Evolutionary conservation across 225 moss, liverwort and hornwort genomes (phyloP).

Genomic region (Antitrichia curtipendula): DNA sequence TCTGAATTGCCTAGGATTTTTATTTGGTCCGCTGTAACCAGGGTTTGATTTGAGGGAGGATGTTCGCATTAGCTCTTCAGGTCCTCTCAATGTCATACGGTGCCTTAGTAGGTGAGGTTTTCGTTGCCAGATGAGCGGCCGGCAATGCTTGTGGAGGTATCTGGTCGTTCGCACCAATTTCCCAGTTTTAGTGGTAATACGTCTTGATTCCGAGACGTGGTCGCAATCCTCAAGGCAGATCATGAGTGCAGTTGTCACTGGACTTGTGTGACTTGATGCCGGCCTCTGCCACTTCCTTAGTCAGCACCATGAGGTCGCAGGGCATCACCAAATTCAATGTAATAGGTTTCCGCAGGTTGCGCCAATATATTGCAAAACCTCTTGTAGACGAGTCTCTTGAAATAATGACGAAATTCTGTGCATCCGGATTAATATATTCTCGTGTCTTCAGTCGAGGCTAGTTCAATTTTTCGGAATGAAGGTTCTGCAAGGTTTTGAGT

Average conservation of each 20-base stretch:
- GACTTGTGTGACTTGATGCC: neutral
- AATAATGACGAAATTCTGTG: neutral
- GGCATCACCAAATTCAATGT: neutral
- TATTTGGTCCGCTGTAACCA: neutral
- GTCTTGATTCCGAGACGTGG: neutral
- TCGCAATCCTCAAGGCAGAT: neutral
- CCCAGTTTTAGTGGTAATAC: neutral
- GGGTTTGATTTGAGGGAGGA: neutral
- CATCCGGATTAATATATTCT: neutral
- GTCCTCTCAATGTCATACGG: neutral
- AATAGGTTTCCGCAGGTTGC: neutral
- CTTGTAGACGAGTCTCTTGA: neutral
- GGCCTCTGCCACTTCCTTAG: neutral
- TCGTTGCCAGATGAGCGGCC: neutral
- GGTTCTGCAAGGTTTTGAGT: neutral
- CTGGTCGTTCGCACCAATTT: neutral
- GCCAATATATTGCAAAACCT: neutral
- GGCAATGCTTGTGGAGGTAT: neutral
- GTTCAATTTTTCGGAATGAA: neutral
- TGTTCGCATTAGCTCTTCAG: neutral
- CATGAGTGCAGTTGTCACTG: neutral
- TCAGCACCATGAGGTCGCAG: neutral
- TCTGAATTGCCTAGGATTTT: neutral
- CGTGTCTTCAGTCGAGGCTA: neutral
- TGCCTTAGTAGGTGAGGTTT: neutral